phyloP scores from a whole-genome alignment of 306 rosid species.

The Lathyrus tuberosus region DNA sequence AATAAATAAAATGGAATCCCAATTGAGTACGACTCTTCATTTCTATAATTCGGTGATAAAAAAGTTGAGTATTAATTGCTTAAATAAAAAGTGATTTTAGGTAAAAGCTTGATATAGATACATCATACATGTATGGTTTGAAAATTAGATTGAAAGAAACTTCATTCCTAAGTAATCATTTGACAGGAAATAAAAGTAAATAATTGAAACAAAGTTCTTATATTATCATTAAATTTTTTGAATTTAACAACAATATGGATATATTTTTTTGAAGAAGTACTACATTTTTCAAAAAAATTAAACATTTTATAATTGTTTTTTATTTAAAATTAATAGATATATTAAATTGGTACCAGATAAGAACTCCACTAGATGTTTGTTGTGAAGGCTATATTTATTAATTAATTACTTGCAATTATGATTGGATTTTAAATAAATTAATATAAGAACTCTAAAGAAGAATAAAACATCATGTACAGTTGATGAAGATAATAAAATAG shows the following conservation, averaged over 20 bases:
- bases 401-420: slow-evolving; percentile 39
- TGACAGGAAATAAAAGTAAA: neutral
- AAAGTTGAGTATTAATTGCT: slow-evolving; percentile 6
- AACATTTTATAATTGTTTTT: no score
- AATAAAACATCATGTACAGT: slow-evolving; percentile 50
- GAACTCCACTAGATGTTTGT: slow-evolving; percentile 45
- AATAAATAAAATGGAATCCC: slow-evolving; percentile 16
- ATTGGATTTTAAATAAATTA: slow-evolving; percentile 5
- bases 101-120: slow-evolving; percentile 35
- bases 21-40: slow-evolving; percentile 23
- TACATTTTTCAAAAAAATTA: no score
- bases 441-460: slow-evolving; percentile 38
- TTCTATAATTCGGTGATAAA: slow-evolving; percentile 21
- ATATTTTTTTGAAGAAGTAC: neutral
- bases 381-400: no score
- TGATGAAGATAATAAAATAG: slow-evolving; percentile 38
- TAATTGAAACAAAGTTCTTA: neutral
- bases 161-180: slow-evolving; percentile 30
- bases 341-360: slow-evolving; percentile 28
- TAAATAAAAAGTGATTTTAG: slow-evolving; percentile 32
- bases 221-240: neutral
- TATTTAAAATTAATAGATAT: neutral
- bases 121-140: neutral
- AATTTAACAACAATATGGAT: neutral
- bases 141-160: slow-evolving; percentile 13